Conservation (phyloP, 192 early-diverging fungal genomes). For the Backusella mclennaniae region DNA sequence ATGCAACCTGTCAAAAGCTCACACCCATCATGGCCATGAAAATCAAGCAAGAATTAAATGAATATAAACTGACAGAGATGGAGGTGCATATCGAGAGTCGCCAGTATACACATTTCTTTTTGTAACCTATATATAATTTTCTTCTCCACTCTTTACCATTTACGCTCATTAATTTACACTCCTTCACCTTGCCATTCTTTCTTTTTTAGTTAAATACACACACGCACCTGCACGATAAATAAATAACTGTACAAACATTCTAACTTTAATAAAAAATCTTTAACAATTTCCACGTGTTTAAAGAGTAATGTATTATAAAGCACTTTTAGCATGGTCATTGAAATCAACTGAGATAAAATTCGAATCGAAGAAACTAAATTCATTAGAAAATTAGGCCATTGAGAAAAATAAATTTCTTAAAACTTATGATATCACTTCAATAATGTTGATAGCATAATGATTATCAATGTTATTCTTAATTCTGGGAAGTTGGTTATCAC, state of each 20-base stretch:
- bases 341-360: too few relatives aligned
- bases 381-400: too few relatives aligned
- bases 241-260: not conserved
- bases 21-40: conserved; percentile 81
- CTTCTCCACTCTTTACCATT: not conserved
- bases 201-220: not conserved
- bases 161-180: not conserved
- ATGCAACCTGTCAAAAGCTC: conserved; percentile 79
- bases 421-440: too few relatives aligned
- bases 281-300: too few relatives aligned
- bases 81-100: conserved; percentile 78
- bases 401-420: too few relatives aligned
- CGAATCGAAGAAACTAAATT: too few relatives aligned
- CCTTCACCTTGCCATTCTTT: not conserved
- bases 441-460: too few relatives aligned
- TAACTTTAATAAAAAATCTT: not conserved
- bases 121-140: conserved; percentile 24
- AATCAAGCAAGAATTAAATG: conserved; percentile 93
- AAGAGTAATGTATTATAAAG: too few relatives aligned
- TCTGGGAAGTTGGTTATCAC: too few relatives aligned
- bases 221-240: not conserved
- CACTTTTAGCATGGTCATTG: too few relatives aligned
- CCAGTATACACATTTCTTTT: conserved; percentile 70
- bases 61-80: conserved; percentile 93
- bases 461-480: too few relatives aligned